Percentiles rank a stretch among this genome's conserved stretches.
These are phyloP conservation scores for Lactarius pseudohatsudake DNA, from an alignment of 768 basidiomycete species.

Conservation along the genomic window DNA sequence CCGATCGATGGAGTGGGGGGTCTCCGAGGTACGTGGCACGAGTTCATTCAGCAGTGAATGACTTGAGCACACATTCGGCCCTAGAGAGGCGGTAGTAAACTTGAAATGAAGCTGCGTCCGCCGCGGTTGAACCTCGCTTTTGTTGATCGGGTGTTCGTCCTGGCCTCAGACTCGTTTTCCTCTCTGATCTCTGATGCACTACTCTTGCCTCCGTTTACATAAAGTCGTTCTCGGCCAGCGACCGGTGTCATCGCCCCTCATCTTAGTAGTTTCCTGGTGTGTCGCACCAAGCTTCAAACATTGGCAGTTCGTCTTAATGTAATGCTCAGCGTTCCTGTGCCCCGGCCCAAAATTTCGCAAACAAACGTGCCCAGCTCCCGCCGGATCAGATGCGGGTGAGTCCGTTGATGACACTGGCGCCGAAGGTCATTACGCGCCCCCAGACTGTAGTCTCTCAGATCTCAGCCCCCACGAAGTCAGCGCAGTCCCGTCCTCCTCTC, in stretches of 20 bases:
- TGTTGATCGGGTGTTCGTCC: too few relatives aligned
- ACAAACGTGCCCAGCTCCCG: constrained; percentile 28
- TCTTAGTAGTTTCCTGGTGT: background rate
- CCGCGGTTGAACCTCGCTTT: too few relatives aligned
- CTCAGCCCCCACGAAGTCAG: constrained; percentile 30
- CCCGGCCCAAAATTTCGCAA: constrained; percentile 66
- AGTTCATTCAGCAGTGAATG: too few relatives aligned
- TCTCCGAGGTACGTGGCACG: background rate
- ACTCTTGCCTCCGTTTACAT: background rate
- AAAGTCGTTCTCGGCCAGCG: constrained; percentile 21
- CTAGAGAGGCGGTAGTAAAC: too few relatives aligned
- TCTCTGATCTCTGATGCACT: constrained; percentile 5
- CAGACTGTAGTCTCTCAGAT: constrained; percentile 33
- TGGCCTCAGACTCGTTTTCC: background rate
- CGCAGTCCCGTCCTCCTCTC: constrained; percentile 32
- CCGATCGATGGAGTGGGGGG: background rate
- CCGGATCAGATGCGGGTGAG: constrained; percentile 7
- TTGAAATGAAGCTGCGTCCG: too few relatives aligned
- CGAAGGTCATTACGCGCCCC: constrained; percentile 6
- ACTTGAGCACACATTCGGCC: too few relatives aligned
- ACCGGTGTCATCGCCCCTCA: constrained; percentile 16
- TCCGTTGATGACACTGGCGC: background rate
- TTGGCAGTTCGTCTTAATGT: constrained; percentile 37
- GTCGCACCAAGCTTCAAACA: constrained; percentile 5
- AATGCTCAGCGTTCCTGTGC: constrained; percentile 35